These are phyloP conservation scores for Diaporthe sp. DNA, from an alignment of 2,329 filamentous ascomycete species.

Conservation along the genomic window DNA sequence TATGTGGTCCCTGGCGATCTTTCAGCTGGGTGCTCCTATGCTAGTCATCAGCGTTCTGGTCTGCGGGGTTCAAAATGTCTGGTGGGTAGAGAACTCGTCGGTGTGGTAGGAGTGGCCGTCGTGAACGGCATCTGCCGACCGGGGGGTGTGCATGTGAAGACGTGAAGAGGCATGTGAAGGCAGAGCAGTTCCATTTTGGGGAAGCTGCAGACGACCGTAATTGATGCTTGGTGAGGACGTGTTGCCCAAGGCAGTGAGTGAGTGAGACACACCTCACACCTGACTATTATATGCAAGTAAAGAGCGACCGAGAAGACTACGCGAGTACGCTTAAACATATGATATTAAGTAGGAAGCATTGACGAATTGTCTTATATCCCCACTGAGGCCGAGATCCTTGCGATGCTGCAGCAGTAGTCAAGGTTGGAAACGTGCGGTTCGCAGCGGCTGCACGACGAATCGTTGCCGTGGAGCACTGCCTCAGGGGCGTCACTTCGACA, in stretches of 20 bases:
- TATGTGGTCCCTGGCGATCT: conserved; percentile 32
- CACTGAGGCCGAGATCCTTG: background rate
- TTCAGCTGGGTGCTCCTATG: conserved; percentile 6
- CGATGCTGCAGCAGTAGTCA: background rate
- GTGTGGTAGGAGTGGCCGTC: background rate
- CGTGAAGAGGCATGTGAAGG: conserved; percentile 21
- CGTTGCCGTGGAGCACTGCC: conserved; percentile 29
- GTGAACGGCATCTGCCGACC: background rate
- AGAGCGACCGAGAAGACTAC: background rate
- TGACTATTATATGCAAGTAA: background rate
- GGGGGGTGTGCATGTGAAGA: background rate
- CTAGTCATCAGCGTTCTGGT: conserved; percentile 24
- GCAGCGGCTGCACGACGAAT: conserved; percentile 21
- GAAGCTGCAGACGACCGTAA: conserved; percentile 2
- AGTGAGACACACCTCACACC: background rate
- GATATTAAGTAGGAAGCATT: background rate
- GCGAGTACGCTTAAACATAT: background rate
- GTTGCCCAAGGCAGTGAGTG: background rate
- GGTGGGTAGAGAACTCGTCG: background rate
- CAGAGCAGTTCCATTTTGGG: background rate
- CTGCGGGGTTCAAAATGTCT: background rate
- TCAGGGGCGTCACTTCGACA: conserved; percentile 24
- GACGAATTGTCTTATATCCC: background rate
- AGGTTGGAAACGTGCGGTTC: conserved; percentile 1
- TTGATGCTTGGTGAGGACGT: background rate